Conservation (phyloP, 768 basidiomycete species). For the Mycena polygramma region DNA sequence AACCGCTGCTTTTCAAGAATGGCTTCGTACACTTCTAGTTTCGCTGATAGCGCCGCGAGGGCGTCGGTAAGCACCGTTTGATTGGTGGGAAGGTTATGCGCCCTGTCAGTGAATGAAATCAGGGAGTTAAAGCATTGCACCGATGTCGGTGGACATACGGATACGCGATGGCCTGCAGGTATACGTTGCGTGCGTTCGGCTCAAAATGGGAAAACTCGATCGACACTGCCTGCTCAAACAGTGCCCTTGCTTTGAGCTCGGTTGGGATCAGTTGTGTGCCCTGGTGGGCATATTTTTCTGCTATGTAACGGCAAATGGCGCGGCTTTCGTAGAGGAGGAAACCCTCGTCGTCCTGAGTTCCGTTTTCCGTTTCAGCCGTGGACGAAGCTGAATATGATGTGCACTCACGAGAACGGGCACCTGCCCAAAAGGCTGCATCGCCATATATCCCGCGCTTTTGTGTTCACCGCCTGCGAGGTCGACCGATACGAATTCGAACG, state of each 20-base stretch:
- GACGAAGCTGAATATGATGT: background rate
- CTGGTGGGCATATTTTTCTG: constrained; percentile 54
- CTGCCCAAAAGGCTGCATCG: constrained; percentile 67
- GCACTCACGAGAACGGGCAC: constrained; percentile 19
- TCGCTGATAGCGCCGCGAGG: background rate
- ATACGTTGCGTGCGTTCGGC: background rate
- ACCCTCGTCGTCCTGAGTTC: constrained; percentile 63
- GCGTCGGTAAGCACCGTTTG: background rate
- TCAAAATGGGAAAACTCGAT: constrained; percentile 24
- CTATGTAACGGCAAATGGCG: constrained; percentile 61
- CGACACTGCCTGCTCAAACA: constrained; percentile 40
- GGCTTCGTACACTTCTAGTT: constrained; percentile 26
- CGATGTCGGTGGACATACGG: too few species aligned
- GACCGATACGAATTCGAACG: constrained; percentile 58
- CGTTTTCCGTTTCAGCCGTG: too few species aligned
- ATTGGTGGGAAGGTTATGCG: too few species aligned
- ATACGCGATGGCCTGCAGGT: too few species aligned
- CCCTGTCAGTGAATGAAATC: too few species aligned
- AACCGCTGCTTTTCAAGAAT: constrained; percentile 27
- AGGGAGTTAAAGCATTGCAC: too few species aligned
- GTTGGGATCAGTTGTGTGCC: constrained; percentile 56
- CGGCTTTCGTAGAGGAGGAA: constrained; percentile 63
- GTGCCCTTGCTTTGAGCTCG: constrained; percentile 37
- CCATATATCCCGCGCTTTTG: constrained; percentile 51
- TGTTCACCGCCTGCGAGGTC: constrained; percentile 54